Evolutionary conservation across 2,329 filamentous ascomycete genomes (phyloP), one percentile per base, ranked within the genome.

Genomic region (Uncinocarpus reesii): DNA sequence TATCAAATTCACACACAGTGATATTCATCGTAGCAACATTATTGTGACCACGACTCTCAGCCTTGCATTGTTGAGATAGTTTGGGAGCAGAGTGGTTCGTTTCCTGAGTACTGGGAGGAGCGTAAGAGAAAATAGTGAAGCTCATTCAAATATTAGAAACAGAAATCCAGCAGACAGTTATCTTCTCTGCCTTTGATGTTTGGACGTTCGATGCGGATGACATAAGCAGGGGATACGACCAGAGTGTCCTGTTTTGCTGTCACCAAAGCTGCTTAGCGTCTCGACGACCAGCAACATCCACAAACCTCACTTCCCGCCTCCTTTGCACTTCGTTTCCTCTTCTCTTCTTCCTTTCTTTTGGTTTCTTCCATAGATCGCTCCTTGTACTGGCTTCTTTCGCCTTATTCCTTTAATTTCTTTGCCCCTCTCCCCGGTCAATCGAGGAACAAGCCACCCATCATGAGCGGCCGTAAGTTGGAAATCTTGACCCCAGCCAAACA

Each of bases 391-490:
- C 53, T 52, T 50, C 48, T 54, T 51, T 53, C 56, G 54, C 56
- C 61, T 58, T 59, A 60, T 21, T 63, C 60, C 56, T 36, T 53
- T 57, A 54, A 52, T 55, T 53, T 47, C 20, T 53, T 42, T 45
- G 54, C 53, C 56, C 56, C 58, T 56, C 57, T 42, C 47, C 53
- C 52, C 50, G 52, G 49, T 61, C 52, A 52, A 53, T 53, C 55
- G 64, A 62, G 60, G 60, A 60, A 58, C 62, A 59, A 47, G 53
- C 59, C 57, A 58, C 69, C 69, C 71, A 76, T 61, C 63, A 78
- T 78, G 75, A 77, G 74, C 67, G 75, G 75, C 67, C 70, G 75
- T 78, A 67, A 73, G 75, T 76, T 52, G 48, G 42, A 55, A 3
- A 54, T 55, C 42, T 53, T 58, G 62, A 7, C 6, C 23, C n/a